Base-by-base conservation (phyloP, 345 rosid species). In the Aegle marmelos region DNA sequence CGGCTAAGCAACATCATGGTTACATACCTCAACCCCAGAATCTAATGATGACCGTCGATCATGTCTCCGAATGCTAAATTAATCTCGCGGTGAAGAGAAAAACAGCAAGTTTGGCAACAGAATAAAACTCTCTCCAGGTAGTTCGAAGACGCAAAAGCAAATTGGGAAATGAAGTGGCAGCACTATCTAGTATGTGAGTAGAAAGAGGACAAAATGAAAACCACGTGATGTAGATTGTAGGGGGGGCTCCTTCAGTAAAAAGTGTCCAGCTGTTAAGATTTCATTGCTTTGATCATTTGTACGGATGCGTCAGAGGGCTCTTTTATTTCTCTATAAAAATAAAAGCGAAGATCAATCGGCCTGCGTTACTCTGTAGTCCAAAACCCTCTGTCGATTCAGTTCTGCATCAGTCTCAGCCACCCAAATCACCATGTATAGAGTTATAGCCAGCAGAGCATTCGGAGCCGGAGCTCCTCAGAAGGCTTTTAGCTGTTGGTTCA, bases 381-480 rank as follows among this genome's bases (percentile, higher is more conserved):
- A 1, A 16, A 17, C 56, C 0, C 7, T 6, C 7, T 4, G 28
- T 2, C 21, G 5, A 7, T 10, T n/a, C 36, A 33, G 53, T 31
- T 6, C n/a, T 24, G 19, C 19, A 0, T 5, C 39, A 6, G 14
- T 4, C 56, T 68, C 57, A 14, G 17, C 4, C 17, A 1, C 50
- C 50, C 17, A 13, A 45, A 45, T 45, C 50, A 6, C 74, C 70
- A 90, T 90, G 97, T 74, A 86, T 80, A 88, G 87, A 82, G 75
- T 82, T 68, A 69, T 87, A 19, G 80, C 74, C 58, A 71, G 77
- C 82, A 66, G 82, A 75, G 86, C 70, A 65, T 56, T 87, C 7
- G 82, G 89, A 85, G 79, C 80, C 73, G 76, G 82, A 70, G 89
- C 88, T 77, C 76, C 86, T 76, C 85, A 66, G 27, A 81, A 85